phyloP scores from a whole-genome alignment of 805 yeast genomes.

The Starmerella ratchasimensis region DNA sequence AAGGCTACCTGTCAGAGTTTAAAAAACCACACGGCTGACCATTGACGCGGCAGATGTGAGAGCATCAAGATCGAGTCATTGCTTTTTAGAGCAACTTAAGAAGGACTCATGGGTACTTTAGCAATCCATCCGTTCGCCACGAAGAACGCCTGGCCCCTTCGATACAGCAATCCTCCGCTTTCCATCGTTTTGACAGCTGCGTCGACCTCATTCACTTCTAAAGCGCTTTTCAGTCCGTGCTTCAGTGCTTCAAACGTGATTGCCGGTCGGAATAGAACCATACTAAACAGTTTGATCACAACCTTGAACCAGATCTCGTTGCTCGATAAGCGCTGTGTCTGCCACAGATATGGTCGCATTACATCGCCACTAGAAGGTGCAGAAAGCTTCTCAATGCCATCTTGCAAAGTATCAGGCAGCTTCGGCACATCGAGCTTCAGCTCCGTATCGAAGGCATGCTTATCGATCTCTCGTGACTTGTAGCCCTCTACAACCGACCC shows the following conservation, averaged over 20 bases:
- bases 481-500: conserved; percentile 28
- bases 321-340: conserved; percentile 33
- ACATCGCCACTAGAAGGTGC: conserved; percentile 2
- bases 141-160: background rate
- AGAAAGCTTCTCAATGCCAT: too few relatives aligned
- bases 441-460: conserved; percentile 10
- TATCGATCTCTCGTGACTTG: conserved; percentile 59
- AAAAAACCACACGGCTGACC: too few relatives aligned
- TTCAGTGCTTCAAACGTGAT: conserved; percentile 25
- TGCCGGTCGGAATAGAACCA: conserved; percentile 45
- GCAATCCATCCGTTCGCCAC: too few relatives aligned
- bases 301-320: conserved; percentile 45
- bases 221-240: conserved; percentile 16
- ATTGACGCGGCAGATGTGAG: too few relatives aligned
- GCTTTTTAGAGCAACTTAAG: too few relatives aligned
- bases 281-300: conserved; percentile 34
- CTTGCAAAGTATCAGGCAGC: too few relatives aligned
- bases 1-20: too few relatives aligned
- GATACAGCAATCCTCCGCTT: conserved; percentile 2
- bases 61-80: too few relatives aligned
- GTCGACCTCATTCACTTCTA: conserved; percentile 21
- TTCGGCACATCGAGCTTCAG: conserved; percentile 1
- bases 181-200: conserved; percentile 23
- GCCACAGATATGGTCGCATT: conserved; percentile 15
- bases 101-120: too few relatives aligned